A percentile compares a stretch with the other conserved stretches of the same genome.
These are phyloP conservation scores for Podaxis mareebaensis DNA, from an alignment of 768 basidiomycete species.

Conservation along the genomic window DNA sequence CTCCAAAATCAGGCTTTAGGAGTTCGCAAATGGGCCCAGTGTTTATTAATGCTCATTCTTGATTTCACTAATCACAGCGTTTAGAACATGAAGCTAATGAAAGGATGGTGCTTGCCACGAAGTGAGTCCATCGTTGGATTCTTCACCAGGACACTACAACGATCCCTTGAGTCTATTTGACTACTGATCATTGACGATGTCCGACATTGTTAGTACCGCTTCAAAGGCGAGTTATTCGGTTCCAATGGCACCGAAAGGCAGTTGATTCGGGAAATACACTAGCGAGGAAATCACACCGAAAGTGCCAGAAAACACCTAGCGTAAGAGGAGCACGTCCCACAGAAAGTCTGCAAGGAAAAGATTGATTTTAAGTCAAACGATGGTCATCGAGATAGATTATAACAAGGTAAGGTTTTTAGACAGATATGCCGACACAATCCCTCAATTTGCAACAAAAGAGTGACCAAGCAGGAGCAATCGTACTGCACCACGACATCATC, in stretches of 20 bases:
- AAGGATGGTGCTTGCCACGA: too few species aligned
- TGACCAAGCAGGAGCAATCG: slow-evolving; percentile 86
- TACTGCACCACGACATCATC: slow-evolving; percentile 91
- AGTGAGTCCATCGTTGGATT: too few species aligned
- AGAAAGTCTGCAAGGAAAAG: slow-evolving; percentile 47
- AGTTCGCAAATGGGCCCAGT: too few species aligned
- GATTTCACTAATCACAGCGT: too few species aligned
- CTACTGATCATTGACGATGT: too few species aligned
- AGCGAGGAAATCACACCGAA: slow-evolving; percentile 39
- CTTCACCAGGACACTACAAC: too few species aligned
- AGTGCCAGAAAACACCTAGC: slow-evolving; percentile 34
- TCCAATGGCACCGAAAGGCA: slow-evolving; percentile 60
- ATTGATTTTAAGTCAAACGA: slow-evolving; percentile 79
- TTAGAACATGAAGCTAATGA: too few species aligned
- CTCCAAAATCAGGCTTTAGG: too few species aligned
- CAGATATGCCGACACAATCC: not conserved
- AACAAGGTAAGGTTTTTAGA: slow-evolving; percentile 49
- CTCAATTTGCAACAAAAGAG: slow-evolving; percentile 51
- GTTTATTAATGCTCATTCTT: too few species aligned
- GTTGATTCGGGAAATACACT: slow-evolving; percentile 70
- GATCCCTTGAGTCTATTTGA: too few species aligned
- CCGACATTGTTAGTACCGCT: too few species aligned
- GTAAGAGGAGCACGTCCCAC: slow-evolving; percentile 27
- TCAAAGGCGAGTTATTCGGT: slow-evolving; percentile 32
- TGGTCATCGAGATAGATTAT: slow-evolving; percentile 86